Conservation (phyloP, 169 alveolate species). For the Theileria parva region DNA sequence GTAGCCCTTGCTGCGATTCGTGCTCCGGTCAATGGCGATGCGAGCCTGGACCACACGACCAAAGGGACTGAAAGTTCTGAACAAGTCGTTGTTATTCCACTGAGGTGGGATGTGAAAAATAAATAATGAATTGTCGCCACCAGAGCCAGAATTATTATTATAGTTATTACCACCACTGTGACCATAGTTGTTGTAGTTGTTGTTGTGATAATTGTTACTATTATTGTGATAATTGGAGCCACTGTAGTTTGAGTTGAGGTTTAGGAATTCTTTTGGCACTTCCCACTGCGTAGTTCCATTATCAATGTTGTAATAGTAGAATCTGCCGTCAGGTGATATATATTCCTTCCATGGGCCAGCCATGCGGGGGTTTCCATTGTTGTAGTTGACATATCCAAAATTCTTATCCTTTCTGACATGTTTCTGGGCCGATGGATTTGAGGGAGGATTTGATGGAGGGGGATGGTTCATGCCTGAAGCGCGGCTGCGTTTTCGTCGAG, state of each 20-base stretch:
- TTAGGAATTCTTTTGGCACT: constrained; percentile 84
- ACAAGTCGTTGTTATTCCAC: constrained; percentile 87
- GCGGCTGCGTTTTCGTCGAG: constrained; percentile 14
- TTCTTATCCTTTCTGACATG: constrained; percentile 13
- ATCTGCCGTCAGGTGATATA: constrained; percentile 84
- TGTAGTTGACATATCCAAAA: constrained; percentile 33
- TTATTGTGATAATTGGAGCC: constrained; percentile 35
- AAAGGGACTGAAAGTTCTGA: constrained; percentile 80
- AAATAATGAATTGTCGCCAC: constrained; percentile 63
- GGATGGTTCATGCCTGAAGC: constrained; percentile 26
- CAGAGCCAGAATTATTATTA: not conserved
- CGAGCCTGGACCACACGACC: constrained; percentile 88
- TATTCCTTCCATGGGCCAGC: constrained; percentile 86
- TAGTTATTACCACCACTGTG: constrained; percentile 55
- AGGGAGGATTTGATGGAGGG: constrained; percentile 2
- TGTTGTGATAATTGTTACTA: not conserved
- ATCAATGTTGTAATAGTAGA: constrained; percentile 82
- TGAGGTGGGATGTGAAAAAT: constrained; percentile 90
- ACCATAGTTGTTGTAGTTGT: constrained; percentile 5
- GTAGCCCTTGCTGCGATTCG: constrained; percentile 88
- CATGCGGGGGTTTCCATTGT: constrained; percentile 78
- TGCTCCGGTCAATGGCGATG: constrained; percentile 85
- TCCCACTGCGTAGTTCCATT: constrained; percentile 89
- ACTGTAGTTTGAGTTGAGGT: constrained; percentile 37
- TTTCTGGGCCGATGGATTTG: constrained; percentile 1